Conservation (phyloP, 495 filamentous ascomycete species). For the Penicillium daleae region DNA sequence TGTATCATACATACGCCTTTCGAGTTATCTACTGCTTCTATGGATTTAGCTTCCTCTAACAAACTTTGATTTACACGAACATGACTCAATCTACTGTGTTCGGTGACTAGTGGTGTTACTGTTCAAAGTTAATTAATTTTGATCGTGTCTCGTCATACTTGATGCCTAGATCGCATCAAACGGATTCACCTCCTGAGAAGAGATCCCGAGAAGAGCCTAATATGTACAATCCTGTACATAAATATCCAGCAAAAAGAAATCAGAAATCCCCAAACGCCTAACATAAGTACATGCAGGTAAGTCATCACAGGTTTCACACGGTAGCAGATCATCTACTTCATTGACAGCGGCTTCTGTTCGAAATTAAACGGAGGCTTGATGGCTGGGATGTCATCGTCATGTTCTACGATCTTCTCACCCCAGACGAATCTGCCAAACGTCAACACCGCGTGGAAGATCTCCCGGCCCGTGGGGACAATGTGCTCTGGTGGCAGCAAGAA, state of each 20-base stretch:
- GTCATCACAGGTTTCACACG: constrained; percentile 1
- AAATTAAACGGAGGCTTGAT: constrained; percentile 17
- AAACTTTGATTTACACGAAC: too few species aligned
- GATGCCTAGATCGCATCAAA: neutral
- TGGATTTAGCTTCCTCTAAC: too few species aligned
- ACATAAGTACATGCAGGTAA: constrained; percentile 14
- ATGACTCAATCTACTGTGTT: too few species aligned
- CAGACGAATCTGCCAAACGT: constrained; percentile 80
- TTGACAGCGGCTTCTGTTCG: constrained; percentile 28
- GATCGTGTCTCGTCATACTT: neutral
- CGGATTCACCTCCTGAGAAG: neutral
- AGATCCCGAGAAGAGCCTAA: neutral
- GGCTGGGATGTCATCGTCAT: neutral
- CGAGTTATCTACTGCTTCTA: too few species aligned
- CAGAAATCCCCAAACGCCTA: neutral
- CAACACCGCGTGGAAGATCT: constrained; percentile 78
- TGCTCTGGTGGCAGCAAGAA: constrained; percentile 86
- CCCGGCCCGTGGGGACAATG: constrained; percentile 88
- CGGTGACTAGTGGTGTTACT: too few species aligned
- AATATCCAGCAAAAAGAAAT: neutral
- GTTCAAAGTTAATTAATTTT: neutral
- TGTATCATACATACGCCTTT: too few species aligned
- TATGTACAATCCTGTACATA: neutral
- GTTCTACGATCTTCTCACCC: constrained; percentile 29
- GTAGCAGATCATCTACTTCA: neutral